Percentiles rank a stretch among this genome's conserved stretches.
phyloP scores from a whole-genome alignment of 441 rosid genomes.

The Arabidopsis hybrid region DNA sequence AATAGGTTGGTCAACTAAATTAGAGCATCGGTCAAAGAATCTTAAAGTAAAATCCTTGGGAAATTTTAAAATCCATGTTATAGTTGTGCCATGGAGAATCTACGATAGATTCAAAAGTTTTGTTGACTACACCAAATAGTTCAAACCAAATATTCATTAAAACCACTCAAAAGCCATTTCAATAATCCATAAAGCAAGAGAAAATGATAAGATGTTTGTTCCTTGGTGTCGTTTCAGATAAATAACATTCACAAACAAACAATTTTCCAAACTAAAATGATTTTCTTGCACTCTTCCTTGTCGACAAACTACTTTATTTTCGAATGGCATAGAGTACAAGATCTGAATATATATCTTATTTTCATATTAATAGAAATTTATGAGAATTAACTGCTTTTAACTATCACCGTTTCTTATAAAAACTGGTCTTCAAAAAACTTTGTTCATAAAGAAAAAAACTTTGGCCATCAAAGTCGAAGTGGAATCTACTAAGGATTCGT shows the following conservation, averaged over 20 bases:
- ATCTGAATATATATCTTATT: constrained; percentile 20
- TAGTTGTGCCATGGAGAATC: constrained; percentile 34
- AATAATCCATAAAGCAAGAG: constrained; percentile 27
- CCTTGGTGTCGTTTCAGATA: constrained; percentile 46
- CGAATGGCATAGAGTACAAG: constrained; percentile 7
- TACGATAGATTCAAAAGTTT: constrained; percentile 35
- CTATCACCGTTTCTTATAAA: constrained; percentile 1
- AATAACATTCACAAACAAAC: constrained; percentile 27
- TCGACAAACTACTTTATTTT: constrained; percentile 41
- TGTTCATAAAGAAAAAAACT: not conserved
- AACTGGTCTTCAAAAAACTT: not conserved
- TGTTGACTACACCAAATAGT: constrained; percentile 40
- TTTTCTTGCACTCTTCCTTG: constrained; percentile 42
- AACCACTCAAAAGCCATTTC: constrained; percentile 34
- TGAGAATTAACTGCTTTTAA: not conserved
- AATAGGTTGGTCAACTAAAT: not conserved
- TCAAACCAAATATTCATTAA: constrained; percentile 16
- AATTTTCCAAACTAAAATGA: constrained; percentile 29
- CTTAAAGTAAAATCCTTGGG: constrained; percentile 13
- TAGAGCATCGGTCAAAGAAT: constrained; percentile 18
- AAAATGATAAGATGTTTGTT: constrained; percentile 41
- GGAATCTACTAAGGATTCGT: constrained; percentile 23
- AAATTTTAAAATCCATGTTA: constrained; percentile 26
- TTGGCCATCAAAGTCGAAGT: not conserved
- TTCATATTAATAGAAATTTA: constrained; percentile 6